phyloP scores from a whole-genome alignment of 306 rosid genomes.

The Vigna trinervia region DNA sequence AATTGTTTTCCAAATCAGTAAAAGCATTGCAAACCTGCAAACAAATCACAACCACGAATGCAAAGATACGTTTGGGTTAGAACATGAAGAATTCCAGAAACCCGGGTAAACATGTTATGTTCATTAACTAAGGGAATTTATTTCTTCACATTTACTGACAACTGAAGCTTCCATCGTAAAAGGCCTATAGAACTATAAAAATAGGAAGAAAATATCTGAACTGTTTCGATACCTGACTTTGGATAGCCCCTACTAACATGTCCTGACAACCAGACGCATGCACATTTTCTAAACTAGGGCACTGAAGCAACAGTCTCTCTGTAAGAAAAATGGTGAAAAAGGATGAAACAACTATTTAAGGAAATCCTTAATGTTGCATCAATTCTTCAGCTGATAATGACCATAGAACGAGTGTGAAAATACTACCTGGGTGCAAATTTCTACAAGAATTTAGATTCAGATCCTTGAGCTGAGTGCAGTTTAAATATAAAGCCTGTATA shows the following conservation, averaged over 20 bases:
- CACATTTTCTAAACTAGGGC: conserved; percentile 73
- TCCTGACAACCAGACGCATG: conserved; percentile 83
- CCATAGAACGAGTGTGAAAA: conserved; percentile 33
- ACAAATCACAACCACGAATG: conserved; percentile 32
- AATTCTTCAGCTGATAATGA: conserved; percentile 19
- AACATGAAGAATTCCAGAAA: conserved; percentile 8
- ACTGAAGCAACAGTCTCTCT: conserved; percentile 83
- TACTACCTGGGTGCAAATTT: conserved; percentile 88
- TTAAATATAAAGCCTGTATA: conserved; percentile 85
- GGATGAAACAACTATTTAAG: not conserved
- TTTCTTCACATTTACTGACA: not conserved
- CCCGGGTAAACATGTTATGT: not conserved
- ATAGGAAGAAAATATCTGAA: conserved; percentile 32
- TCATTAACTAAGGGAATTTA: not conserved
- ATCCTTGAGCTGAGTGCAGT: conserved; percentile 83
- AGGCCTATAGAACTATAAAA: not conserved
- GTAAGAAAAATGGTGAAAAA: conserved; percentile 40
- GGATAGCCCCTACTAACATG: conserved; percentile 64
- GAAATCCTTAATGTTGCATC: not conserved
- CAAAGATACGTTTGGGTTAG: conserved; percentile 18
- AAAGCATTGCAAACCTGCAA: conserved; percentile 62
- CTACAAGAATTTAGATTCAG: conserved; percentile 87
- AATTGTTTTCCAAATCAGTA: conserved; percentile 51
- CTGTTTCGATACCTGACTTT: conserved; percentile 72
- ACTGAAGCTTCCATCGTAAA: conserved; percentile 12